Base-by-base conservation (phyloP, 1,284 basidiomycete species). In the Volvariella volvacea region DNA sequence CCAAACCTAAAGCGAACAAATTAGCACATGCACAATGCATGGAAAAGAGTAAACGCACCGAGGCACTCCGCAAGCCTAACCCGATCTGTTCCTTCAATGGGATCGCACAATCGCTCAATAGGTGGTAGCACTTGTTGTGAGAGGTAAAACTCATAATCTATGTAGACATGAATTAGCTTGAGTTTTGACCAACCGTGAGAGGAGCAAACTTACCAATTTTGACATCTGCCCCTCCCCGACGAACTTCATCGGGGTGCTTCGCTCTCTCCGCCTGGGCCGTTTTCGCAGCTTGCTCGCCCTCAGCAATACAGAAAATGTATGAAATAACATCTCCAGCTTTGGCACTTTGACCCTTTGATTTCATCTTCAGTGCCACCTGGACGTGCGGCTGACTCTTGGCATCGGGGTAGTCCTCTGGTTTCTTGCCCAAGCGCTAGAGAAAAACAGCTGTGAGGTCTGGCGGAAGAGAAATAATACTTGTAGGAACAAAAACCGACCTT, bases 331-430 rank as follows among this genome's bases (percentile, higher is more conserved):
- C 94, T 41, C 95, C 93, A 2, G 77, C 79, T 31, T 86, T 81
- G 0, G 91, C 87, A 15, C 79, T 80, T 3, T 78, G 80, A 22
- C 93, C 92, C 52, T 82, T 86, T 1, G 81, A 76, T 65, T 94
- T 95, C 83, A 96, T 84, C 22, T 91, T 78, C 47, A 96, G 68
- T 0, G 95, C 95, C 10, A 99, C 96, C 56, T 97, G 93, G 1
- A 99, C 96, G 58, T 99, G 96, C 1, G 95, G 95, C 56, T 95
- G 93, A 34, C 76, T 82, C 66, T 97, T 97, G 19, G 82, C 88
- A 59, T 98, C 94, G 0, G 94, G 93, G 58, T 98, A 99, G 58
- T 95, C 94, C 58, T 94, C 88, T 0, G 92, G 93, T 52, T 92
- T 89, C 71, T 95, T 97, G 20, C 93, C 90, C 40, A 97, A 70